These are phyloP conservation scores for Lachancea nothofagi DNA, from an alignment of 805 yeast species.

Conservation along the genomic window DNA sequence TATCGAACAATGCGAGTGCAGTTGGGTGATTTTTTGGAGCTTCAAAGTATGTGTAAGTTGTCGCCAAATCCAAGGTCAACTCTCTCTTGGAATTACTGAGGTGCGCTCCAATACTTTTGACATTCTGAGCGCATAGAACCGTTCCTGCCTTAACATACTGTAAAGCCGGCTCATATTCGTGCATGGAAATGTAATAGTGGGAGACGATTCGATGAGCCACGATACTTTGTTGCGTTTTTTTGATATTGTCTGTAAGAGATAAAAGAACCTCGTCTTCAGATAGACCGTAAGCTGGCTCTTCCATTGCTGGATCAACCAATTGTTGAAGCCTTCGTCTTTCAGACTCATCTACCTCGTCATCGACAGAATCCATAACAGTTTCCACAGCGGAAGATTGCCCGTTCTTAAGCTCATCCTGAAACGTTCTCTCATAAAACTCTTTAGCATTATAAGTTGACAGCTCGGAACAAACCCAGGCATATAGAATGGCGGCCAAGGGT, in stretches of 20 bases:
- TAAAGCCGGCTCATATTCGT: slow-evolving; percentile 60
- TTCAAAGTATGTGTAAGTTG: slow-evolving; percentile 75
- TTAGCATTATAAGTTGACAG: slow-evolving; percentile 53
- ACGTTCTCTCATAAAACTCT: slow-evolving; percentile 19
- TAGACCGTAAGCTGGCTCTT: slow-evolving; percentile 22
- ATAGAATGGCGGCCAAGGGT: slow-evolving; percentile 58
- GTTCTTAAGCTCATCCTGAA: slow-evolving; percentile 11
- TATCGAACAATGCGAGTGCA: slow-evolving; percentile 68
- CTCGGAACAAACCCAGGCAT: slow-evolving; percentile 61
- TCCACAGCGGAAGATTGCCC: slow-evolving; percentile 5
- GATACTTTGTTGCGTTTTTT: slow-evolving; percentile 42
- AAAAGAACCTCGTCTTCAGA: slow-evolving; percentile 48
- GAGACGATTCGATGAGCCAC: slow-evolving; percentile 64
- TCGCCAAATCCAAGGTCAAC: slow-evolving; percentile 61
- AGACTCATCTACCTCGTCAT: slow-evolving; percentile 23
- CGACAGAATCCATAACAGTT: slow-evolving; percentile 10
- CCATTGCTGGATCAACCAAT: slow-evolving; percentile 19
- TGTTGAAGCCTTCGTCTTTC: slow-evolving; percentile 21
- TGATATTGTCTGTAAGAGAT: slow-evolving; percentile 47
- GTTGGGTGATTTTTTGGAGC: slow-evolving; percentile 81
- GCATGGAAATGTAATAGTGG: slow-evolving; percentile 50
- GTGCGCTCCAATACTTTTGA: slow-evolving; percentile 41
- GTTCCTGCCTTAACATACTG: slow-evolving; percentile 58
- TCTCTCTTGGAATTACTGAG: slow-evolving; percentile 52
- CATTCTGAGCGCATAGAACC: slow-evolving; percentile 44